Evolutionary conservation across 345 rosid genomes (phyloP).

Genomic region (Arabidopsis arenosa): DNA sequence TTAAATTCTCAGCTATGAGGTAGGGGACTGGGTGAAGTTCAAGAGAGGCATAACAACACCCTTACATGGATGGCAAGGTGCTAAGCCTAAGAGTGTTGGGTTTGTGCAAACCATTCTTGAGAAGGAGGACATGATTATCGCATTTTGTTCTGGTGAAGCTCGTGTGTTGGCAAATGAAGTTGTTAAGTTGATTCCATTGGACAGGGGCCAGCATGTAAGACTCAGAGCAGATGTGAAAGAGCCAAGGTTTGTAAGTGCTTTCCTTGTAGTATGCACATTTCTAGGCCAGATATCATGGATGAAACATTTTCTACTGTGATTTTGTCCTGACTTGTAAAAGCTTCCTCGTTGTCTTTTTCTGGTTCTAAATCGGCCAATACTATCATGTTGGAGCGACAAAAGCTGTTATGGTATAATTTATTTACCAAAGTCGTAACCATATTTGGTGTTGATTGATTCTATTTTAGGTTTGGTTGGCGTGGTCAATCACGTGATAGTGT

Average conservation of each 20-base stretch:
- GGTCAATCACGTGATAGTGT: constrained; percentile 89
- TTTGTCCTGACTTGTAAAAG: constrained; percentile 16
- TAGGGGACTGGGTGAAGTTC: constrained; percentile 98
- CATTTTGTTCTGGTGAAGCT: constrained; percentile 93
- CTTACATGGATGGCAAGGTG: constrained; percentile 93
- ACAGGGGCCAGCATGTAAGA: constrained; percentile 93
- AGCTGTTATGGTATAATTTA: constrained; percentile 25
- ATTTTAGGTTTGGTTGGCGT: constrained; percentile 90
- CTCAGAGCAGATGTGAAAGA: constrained; percentile 78
- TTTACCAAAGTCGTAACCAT: constrained; percentile 28
- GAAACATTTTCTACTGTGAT: background rate
- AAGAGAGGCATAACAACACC: constrained; percentile 77
- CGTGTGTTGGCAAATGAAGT: constrained; percentile 85
- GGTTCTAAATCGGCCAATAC: constrained; percentile 5
- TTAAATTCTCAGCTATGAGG: constrained; percentile 65
- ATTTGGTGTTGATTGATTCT: constrained; percentile 39
- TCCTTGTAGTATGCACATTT: constrained; percentile 28
- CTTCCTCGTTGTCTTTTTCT: constrained; percentile 13
- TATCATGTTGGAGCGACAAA: constrained; percentile 26
- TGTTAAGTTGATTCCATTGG: constrained; percentile 86
- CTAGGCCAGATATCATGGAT: constrained; percentile 9
- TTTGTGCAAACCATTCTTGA: constrained; percentile 88
- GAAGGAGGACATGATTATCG: constrained; percentile 71
- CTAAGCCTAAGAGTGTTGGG: constrained; percentile 86
- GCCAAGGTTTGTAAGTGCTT: constrained; percentile 73